Percentiles rank a stretch among this genome's conserved stretches.
These are phyloP conservation scores for Puccinia triticina DNA, from an alignment of 1,284 basidiomycete genomes.

Conservation along the genomic window DNA sequence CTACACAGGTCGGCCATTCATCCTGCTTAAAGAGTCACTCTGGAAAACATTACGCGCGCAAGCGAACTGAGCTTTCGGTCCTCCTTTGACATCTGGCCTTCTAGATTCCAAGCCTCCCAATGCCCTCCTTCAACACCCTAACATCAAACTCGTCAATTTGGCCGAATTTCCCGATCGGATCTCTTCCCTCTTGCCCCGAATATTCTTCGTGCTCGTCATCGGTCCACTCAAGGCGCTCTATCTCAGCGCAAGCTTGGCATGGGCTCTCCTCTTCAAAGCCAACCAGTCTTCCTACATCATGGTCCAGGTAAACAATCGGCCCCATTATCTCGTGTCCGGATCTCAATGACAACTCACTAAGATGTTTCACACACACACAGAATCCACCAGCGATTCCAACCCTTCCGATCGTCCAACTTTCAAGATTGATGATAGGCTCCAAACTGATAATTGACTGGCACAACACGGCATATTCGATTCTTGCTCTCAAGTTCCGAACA, in stretches of 20 bases:
- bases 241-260: conserved; percentile 34
- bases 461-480: conserved; percentile 91
- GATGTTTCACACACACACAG: conserved; percentile 62
- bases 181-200: conserved; percentile 15
- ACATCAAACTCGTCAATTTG: conserved; percentile 29
- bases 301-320: background rate
- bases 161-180: conserved; percentile 33
- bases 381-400: conserved; percentile 97
- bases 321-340: background rate
- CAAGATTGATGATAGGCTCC: conserved; percentile 70
- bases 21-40: background rate
- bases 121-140: conserved; percentile 34
- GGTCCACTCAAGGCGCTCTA: conserved; percentile 46
- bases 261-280: conserved; percentile 22
- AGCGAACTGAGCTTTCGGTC: background rate
- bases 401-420: conserved; percentile 78
- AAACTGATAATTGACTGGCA: conserved; percentile 99
- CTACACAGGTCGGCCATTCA: conserved; percentile 70
- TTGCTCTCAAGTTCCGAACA: conserved; percentile 76
- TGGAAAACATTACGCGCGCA: background rate
- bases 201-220: conserved; percentile 35
- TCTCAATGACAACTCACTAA: background rate
- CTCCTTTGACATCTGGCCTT: background rate
- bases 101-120: conserved; percentile 30
- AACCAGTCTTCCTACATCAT: conserved; percentile 7